Percentiles rank a stretch among this genome's conserved stretches.
Evolutionary conservation across 2,329 filamentous ascomycete species (phyloP).

Genomic region (Cercospora zeae-maydis): DNA sequence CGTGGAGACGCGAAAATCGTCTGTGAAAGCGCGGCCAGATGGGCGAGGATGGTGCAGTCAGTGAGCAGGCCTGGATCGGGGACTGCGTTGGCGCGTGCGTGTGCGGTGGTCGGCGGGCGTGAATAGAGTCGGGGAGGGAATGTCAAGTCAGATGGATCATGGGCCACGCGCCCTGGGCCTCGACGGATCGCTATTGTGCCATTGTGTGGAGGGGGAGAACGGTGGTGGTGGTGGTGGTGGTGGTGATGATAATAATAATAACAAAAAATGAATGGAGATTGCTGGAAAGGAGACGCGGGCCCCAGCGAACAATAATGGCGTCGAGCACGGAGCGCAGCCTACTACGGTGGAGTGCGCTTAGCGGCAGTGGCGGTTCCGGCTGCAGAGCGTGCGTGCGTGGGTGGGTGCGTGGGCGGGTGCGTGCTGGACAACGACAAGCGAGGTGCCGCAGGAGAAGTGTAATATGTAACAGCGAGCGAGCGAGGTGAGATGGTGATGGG

Average conservation of each 20-base stretch:
- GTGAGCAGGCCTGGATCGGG: neutral
- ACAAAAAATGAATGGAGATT: slow-evolving; percentile 1
- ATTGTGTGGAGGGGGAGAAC: neutral
- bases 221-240: no score
- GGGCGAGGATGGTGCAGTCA: neutral
- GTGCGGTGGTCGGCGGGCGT: neutral
- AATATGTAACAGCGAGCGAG: no score
- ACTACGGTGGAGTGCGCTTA: neutral
- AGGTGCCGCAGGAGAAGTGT: neutral
- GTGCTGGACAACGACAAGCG: no score
- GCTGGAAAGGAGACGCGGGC: slow-evolving; percentile 6
- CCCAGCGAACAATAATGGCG: neutral
- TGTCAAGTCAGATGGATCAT: no score
- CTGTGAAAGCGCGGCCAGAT: slow-evolving; percentile 2
- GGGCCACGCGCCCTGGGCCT: neutral
- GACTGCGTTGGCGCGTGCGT: neutral
- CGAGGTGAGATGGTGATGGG: no score
- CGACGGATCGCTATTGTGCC: neutral
- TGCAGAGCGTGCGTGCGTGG: neutral
- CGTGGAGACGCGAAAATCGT: neutral
- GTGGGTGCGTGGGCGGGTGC: neutral
- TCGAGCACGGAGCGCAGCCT: neutral
- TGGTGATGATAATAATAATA: no score
- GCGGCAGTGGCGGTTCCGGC: neutral
- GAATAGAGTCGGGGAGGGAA: neutral